A percentile compares a stretch with the other conserved stretches of the same genome.
Evolutionary conservation across 2,329 filamentous ascomycete species (phyloP).

Genomic region (Aspergillus tubingensis): DNA sequence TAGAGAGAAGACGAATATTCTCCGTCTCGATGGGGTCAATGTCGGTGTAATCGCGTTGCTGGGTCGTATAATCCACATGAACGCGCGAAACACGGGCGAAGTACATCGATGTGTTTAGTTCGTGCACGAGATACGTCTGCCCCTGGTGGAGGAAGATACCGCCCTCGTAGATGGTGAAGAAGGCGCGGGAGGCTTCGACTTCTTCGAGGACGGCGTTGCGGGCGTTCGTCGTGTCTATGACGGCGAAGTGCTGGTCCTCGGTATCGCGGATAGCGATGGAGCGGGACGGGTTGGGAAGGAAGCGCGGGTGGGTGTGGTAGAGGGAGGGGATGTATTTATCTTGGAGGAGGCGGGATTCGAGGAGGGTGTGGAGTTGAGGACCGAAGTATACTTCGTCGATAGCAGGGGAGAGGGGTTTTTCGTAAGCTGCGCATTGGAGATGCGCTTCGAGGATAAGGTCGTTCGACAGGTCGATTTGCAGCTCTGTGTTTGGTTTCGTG

Average conservation of each 20-base stretch:
- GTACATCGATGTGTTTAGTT: conserved; percentile 76
- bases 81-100: conserved; percentile 87
- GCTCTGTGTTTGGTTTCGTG: conserved; percentile 81
- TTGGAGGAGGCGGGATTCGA: conserved; percentile 69
- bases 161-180: conserved; percentile 94
- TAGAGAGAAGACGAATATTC: conserved; percentile 61
- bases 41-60: conserved; percentile 90
- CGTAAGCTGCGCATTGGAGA: conserved; percentile 90
- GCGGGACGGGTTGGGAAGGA: conserved; percentile 79
- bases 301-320: conserved; percentile 86
- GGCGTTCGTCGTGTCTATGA: conserved; percentile 79
- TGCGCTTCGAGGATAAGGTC: conserved; percentile 91
- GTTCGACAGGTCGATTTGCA: conserved; percentile 90
- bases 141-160: conserved; percentile 97
- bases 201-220: conserved; percentile 88
- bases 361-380: conserved; percentile 68
- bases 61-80: conserved; percentile 91
- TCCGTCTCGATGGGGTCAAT: conserved; percentile 93
- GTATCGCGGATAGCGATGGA: conserved; percentile 88
- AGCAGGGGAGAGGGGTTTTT: conserved; percentile 83
- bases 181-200: conserved; percentile 91
- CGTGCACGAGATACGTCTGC: conserved; percentile 86
- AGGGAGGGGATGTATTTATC: conserved; percentile 66
- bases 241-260: conserved; percentile 88
- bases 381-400: conserved; percentile 81